Base-by-base conservation (phyloP, 176 grass and related monocot genomes). In the Phragmites australis region DNA sequence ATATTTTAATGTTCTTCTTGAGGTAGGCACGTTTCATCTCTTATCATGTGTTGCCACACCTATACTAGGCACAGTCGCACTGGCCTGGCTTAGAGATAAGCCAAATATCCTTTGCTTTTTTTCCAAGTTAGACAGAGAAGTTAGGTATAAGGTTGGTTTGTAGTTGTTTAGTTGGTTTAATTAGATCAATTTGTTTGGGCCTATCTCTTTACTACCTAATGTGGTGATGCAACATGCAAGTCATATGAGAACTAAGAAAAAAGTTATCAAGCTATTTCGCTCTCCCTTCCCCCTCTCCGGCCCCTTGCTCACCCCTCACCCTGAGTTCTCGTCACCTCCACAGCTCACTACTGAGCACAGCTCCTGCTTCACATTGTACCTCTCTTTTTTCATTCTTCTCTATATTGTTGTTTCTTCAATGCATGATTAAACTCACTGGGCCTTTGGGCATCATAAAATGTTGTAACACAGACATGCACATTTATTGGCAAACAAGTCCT, bases 1-100 rank as follows among this genome's bases (percentile, higher is more conserved):
- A 12, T 42, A n/a, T 53, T 83, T 60, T 88, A 9, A 64, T 83
- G 19, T 88, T 88, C 22, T 46, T 65, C 13, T 70, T 55, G 55
- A 45, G 45, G 50, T 29, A 46, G 43, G 9, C 7, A 46, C 16
- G 67, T 83, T 70, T 29, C 44, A 23, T 75, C 47, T 53, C 4
- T 22, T 72, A 2, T 39, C 42, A 45, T 63, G 26, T 48, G 40
- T 57, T 18, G 21, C n/a, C 22, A 29, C 40, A 32, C 42, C 43
- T 34, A n/a, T 62, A 21, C 25, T 47, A 22, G 8, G 6, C 6
- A 27, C 16, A 30, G 25, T 44, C 62, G 21, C 17, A 21, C 17
- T 10, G 19, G 27, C 26, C 49, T n/a, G 30, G 16, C 49, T 54
- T 55, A 74, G 30, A 34, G 31, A 37, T 37, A 54, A 54, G 9